Percentiles rank a stretch among this genome's conserved stretches.
Evolutionary conservation across 192 early-diverging fungal genomes (phyloP).

Genomic region (Thamnidium elegans): DNA sequence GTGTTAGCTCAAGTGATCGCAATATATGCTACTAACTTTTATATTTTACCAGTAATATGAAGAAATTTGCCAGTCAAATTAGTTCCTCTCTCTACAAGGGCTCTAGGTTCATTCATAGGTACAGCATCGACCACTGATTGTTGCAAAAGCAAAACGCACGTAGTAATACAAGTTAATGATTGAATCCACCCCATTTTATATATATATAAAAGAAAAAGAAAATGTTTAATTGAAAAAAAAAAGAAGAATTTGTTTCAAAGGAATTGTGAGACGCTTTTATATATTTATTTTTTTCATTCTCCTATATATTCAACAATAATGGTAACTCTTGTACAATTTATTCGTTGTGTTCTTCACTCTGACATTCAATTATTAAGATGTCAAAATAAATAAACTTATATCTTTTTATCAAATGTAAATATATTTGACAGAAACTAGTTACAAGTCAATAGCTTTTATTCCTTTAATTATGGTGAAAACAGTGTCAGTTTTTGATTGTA

Average conservation of each 20-base stretch:
- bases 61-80: conserved; percentile 27
- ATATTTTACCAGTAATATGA: conserved; percentile 32
- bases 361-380: too few species aligned
- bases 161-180: conserved; percentile 3
- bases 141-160: neutral
- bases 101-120: neutral
- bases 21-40: neutral
- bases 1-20: too few species aligned
- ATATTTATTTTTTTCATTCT: neutral
- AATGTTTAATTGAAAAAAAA: neutral
- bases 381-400: too few species aligned
- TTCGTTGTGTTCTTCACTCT: neutral
- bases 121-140: neutral
- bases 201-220: neutral
- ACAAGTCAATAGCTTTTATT: too few species aligned
- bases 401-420: too few species aligned
- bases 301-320: too few species aligned
- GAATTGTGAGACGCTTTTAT: neutral
- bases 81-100: conserved; percentile 9
- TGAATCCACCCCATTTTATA: neutral
- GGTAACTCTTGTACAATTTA: neutral
- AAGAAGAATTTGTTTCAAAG: neutral
- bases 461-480: too few species aligned
- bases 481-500: too few species aligned
- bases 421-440: too few species aligned